phyloP scores from a whole-genome alignment of 148 eudicot genomes.

The Camellia japonica region DNA sequence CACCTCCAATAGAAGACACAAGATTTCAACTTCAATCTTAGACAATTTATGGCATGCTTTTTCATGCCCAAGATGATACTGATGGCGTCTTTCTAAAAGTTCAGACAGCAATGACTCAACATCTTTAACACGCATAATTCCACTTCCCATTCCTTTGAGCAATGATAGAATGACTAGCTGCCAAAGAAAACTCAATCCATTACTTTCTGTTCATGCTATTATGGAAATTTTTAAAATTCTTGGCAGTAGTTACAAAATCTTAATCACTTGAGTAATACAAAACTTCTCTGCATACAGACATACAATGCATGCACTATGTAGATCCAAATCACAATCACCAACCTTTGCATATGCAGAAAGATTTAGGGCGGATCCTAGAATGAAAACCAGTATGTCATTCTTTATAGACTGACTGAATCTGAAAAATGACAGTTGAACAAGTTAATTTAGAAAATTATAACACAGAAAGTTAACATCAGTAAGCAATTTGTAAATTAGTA shows the following conservation, averaged over 20 bases:
- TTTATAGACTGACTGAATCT: slow-evolving; percentile 62
- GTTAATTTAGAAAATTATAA: background rate
- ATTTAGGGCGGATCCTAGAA: slow-evolving; percentile 53
- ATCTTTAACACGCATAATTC: slow-evolving; percentile 48
- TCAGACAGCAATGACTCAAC: slow-evolving; percentile 44
- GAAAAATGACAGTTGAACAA: slow-evolving; percentile 16
- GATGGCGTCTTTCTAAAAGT: slow-evolving; percentile 54
- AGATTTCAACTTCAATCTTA: slow-evolving; percentile 55
- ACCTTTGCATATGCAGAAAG: slow-evolving; percentile 71
- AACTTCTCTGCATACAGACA: background rate
- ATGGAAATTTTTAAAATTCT: background rate
- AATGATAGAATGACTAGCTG: slow-evolving; percentile 68
- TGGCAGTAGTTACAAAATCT: background rate
- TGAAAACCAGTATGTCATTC: slow-evolving; percentile 48
- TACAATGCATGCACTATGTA: background rate
- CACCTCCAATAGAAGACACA: slow-evolving; percentile 84
- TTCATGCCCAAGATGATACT: slow-evolving; percentile 37
- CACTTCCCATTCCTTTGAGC: slow-evolving; percentile 70
- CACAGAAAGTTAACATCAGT: background rate
- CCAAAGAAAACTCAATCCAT: slow-evolving; percentile 18
- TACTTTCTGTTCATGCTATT: background rate
- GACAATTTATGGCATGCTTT: slow-evolving; percentile 38
- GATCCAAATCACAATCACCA: slow-evolving; percentile 14
- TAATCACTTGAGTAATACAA: background rate
- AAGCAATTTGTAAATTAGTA: background rate